phyloP scores from a whole-genome alignment of 805 yeast species.

The Ogataea salicorniae region DNA sequence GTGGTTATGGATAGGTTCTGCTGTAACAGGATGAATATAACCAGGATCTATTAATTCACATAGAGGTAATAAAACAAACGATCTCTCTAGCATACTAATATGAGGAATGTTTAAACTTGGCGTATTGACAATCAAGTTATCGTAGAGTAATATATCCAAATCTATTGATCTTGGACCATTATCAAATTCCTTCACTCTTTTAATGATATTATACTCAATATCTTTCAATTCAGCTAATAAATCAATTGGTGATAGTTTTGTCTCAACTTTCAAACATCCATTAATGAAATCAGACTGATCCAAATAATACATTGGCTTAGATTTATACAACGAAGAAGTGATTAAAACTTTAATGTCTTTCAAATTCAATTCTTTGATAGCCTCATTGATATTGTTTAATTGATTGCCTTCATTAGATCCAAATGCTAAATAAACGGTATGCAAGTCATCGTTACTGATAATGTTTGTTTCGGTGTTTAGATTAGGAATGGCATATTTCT shows the following conservation, averaged over 20 bases:
- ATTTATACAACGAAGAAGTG: conserved; percentile 76
- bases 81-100: conserved; percentile 78
- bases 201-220: conserved; percentile 69
- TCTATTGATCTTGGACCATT: conserved; percentile 94
- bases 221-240: conserved; percentile 57
- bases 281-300: conserved; percentile 81
- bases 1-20: conserved; percentile 73
- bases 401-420: conserved; percentile 86
- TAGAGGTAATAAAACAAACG: conserved; percentile 86
- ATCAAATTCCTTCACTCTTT: conserved; percentile 70
- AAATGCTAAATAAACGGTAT: conserved; percentile 72
- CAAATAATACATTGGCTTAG: conserved; percentile 86
- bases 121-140: conserved; percentile 48
- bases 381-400: conserved; percentile 50
- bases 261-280: conserved; percentile 70
- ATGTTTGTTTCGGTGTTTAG: conserved; percentile 21
- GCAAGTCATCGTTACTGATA: conserved; percentile 22
- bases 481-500: conserved; percentile 24
- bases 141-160: conserved; percentile 78
- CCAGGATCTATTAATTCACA: conserved; percentile 72
- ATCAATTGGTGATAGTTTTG: conserved; percentile 58
- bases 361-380: conserved; percentile 44
- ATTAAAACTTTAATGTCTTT: conserved; percentile 42
- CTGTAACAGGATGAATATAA: conserved; percentile 75
- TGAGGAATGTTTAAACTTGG: conserved; percentile 75